Evolutionary conservation across 2,329 filamentous ascomycete genomes (phyloP).

Genomic region (Ophiosphaerella korrae): DNA sequence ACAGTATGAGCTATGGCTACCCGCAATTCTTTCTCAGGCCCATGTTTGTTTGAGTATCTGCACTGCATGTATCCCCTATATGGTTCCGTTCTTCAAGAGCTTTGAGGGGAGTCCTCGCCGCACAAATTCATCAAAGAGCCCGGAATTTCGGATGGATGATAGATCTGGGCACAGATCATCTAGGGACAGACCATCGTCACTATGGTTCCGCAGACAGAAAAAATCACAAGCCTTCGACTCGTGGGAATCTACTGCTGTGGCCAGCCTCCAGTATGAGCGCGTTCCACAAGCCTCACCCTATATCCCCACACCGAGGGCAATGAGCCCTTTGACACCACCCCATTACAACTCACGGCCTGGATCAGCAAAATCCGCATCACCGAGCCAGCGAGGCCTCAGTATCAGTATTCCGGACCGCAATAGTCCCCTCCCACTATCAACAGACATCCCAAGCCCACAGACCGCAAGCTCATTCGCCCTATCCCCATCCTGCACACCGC

Average conservation of each 20-base stretch:
- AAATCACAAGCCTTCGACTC: slow-evolving; percentile 15
- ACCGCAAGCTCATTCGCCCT: slow-evolving; percentile 35
- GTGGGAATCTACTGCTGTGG: slow-evolving; percentile 13
- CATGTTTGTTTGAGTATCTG: slow-evolving; percentile 37
- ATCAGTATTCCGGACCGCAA: slow-evolving; percentile 28
- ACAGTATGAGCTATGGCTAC: slow-evolving; percentile 35
- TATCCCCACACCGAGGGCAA: slow-evolving; percentile 21
- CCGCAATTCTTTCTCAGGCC: slow-evolving; percentile 32
- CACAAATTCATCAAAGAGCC: slow-evolving; percentile 16
- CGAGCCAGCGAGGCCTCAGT: slow-evolving; percentile 27
- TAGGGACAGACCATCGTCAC: slow-evolving; percentile 8
- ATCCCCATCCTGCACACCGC: slow-evolving; percentile 31
- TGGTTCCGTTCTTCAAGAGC: slow-evolving; percentile 36
- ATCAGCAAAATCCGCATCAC: slow-evolving; percentile 7
- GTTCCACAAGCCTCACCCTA: slow-evolving; percentile 28
- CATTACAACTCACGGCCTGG: slow-evolving; percentile 16
- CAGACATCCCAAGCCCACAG: slow-evolving; percentile 24
- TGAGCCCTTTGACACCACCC: slow-evolving; percentile 26
- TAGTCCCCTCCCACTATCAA: slow-evolving; percentile 1
- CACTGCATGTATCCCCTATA: slow-evolving; percentile 43
- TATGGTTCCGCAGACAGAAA: slow-evolving; percentile 18
- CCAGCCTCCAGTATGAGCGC: slow-evolving; percentile 14
- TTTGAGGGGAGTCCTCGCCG: slow-evolving; percentile 22
- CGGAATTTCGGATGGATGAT: slow-evolving; percentile 10
- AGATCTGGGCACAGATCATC: slow-evolving; percentile 4